These are phyloP conservation scores for Populus simonii DNA, from an alignment of 345 rosid genomes.

Conservation along the genomic window DNA sequence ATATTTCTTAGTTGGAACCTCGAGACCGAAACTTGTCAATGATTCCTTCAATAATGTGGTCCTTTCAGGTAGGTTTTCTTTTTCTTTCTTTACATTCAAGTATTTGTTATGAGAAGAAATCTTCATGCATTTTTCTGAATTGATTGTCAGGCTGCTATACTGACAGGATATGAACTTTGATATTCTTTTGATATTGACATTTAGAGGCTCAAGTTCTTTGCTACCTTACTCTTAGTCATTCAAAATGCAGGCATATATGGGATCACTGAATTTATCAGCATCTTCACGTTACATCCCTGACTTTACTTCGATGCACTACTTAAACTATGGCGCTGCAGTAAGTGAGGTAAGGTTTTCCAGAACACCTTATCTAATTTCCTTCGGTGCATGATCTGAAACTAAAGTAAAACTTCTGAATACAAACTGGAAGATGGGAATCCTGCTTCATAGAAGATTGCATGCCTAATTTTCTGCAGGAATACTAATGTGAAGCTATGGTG, in stretches of 20 bases:
- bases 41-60: neutral
- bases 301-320: slow-evolving; percentile 51
- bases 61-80: neutral
- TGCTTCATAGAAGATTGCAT: neutral
- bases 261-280: slow-evolving; percentile 59
- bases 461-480: neutral
- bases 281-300: slow-evolving; percentile 57
- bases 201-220: neutral
- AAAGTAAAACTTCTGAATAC: neutral
- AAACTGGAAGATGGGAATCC: neutral
- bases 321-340: slow-evolving; percentile 89
- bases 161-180: too few species aligned
- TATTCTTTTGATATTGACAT: neutral
- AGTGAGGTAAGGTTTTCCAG: slow-evolving; percentile 75
- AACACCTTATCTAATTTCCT: neutral
- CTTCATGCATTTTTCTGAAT: neutral
- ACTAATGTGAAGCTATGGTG: slow-evolving; percentile 1
- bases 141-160: too few species aligned
- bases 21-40: neutral
- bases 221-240: neutral
- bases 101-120: neutral
- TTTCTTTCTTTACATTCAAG: neutral
- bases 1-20: neutral
- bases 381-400: neutral
- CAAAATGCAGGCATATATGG: slow-evolving; percentile 61